Evolutionary conservation across 176 grass and related monocot species (phyloP), one percentile per base, ranked within the genome.

Genomic region (Avena eriantha): DNA sequence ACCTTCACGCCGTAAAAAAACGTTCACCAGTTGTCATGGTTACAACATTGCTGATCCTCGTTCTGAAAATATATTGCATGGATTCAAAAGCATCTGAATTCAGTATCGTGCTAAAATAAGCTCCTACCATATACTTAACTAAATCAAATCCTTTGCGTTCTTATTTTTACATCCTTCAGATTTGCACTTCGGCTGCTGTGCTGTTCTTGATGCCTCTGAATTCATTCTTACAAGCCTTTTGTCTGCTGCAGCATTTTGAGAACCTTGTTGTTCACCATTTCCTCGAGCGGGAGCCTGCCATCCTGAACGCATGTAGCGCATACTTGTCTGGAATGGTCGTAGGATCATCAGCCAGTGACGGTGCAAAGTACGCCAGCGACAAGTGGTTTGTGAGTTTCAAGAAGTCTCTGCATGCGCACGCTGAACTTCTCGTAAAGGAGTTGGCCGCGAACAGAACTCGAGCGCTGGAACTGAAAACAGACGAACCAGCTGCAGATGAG

Each of bases 171-270:
- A 53, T 17, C 58, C 29, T 85, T 84, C 2, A 24, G 57, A 24
- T 77, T 48, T 66, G 41, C 6, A 77, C 13, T 4, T 24, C 47
- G 21, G 68, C 41, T 85, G 60, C 21, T 5, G 19, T 41, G 0
- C 39, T 39, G 13, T 77, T 66, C 58, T 77, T 77, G n/a, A 23
- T 84, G 58, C 19, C 22, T 19, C 9, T 51, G 13, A 69, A 46
- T 53, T 34, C 11, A 48, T 66, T 81, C 69, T 84, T 78, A 57
- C 63, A 76, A 9, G 4, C 23, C 34, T 69, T 87, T 56, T 19
- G 6, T 54, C 36, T 59, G 23, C 41, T 87, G 77, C 82, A 95
- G 93, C 84, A 95, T 81, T 95, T 95, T 87, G 84, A 84, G 77
- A 78, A 59, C 66, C 87, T 93, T 48, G 89, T 91, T 7, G 21